Conservation (phyloP, 2,329 filamentous ascomycete species). For the Mollisiaceae sp. region DNA sequence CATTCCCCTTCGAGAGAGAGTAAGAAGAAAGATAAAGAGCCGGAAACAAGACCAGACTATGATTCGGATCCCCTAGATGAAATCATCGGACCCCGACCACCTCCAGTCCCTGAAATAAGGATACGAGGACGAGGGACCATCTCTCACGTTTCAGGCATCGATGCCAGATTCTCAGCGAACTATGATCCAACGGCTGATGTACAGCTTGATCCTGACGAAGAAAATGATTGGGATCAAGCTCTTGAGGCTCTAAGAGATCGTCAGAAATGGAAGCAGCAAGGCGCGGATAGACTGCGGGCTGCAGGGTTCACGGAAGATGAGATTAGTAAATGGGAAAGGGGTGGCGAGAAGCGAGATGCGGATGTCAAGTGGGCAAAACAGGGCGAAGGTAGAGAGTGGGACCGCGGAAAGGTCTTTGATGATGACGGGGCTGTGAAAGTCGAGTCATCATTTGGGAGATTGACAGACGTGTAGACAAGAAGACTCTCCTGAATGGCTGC, state of each 20-base stretch:
- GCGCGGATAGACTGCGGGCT: constrained; percentile 74
- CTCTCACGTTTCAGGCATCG: constrained; percentile 69
- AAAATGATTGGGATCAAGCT: constrained; percentile 79
- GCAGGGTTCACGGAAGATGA: constrained; percentile 81
- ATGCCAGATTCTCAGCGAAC: constrained; percentile 75
- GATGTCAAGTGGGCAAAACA: constrained; percentile 72
- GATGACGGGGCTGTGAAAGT: constrained; percentile 55
- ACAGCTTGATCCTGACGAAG: constrained; percentile 53
- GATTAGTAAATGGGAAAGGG: constrained; percentile 73
- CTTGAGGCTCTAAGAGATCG: constrained; percentile 80
- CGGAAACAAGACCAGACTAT: constrained; percentile 38
- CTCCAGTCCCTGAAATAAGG: constrained; percentile 44
- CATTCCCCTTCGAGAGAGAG: constrained; percentile 24
- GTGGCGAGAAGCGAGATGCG: constrained; percentile 62
- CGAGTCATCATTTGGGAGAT: constrained; percentile 37
- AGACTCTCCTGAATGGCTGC: background rate
- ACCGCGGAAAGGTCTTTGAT: constrained; percentile 65
- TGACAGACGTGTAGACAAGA: constrained; percentile 27
- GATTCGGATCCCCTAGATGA: constrained; percentile 77
- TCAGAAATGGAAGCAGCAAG: constrained; percentile 76
- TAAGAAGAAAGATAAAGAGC: background rate
- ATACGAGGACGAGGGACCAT: constrained; percentile 74
- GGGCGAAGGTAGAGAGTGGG: constrained; percentile 63
- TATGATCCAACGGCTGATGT: constrained; percentile 66
- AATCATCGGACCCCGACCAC: constrained; percentile 75